Evolutionary conservation across 2,329 filamentous ascomycete species (phyloP), one percentile per base, ranked within the genome.

Genomic region (Parascedosporium putredinis): DNA sequence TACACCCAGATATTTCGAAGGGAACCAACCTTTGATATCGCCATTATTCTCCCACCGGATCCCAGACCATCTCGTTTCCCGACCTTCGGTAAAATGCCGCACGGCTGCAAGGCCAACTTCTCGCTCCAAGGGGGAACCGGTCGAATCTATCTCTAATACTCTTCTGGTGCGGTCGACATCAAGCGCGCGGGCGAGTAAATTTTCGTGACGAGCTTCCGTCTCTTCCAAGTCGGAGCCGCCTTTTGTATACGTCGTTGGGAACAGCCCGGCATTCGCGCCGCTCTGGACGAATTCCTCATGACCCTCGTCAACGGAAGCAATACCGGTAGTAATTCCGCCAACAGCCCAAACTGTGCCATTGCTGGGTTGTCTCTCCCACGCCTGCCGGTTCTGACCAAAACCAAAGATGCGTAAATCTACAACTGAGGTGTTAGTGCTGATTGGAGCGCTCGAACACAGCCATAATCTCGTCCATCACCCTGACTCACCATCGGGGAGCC

Each of bases 111-210:
- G 36, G 55, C 25, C 43, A 27, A 52, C 59, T 66, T 58, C 47
- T 59, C 52, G 56, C 54, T 55, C 51, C 53, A 56, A 50, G 59
- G 57, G 59, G 56, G 58, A 20, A 58, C 60, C 45, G 58, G 49
- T 23, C 9, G 3, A 44, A 33, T 14, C 47, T 29, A 29, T 52
- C 27, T 75, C 74, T 25, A 95, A 71, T 12, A 95, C 70, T 53
- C 79, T 79, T 23, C 76, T 72, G 25, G 78, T 72, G 43, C 79
- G 81, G 60, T 95, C 82, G 53, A 97, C 75, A n/a, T 86, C 78
- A 47, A 97, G 72, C 2, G 93, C 93, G 14, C 83, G 70, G 7
- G 90, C 89, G 50, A 98, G 67, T 24, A 88, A 80, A 36, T 78
- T 76, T 58, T 86, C 79, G 60, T 95, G 86, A 48, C 78, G 80